Conservation (phyloP, 2,329 filamentous ascomycete species). For the Coniosporium tulheliwenetii region DNA sequence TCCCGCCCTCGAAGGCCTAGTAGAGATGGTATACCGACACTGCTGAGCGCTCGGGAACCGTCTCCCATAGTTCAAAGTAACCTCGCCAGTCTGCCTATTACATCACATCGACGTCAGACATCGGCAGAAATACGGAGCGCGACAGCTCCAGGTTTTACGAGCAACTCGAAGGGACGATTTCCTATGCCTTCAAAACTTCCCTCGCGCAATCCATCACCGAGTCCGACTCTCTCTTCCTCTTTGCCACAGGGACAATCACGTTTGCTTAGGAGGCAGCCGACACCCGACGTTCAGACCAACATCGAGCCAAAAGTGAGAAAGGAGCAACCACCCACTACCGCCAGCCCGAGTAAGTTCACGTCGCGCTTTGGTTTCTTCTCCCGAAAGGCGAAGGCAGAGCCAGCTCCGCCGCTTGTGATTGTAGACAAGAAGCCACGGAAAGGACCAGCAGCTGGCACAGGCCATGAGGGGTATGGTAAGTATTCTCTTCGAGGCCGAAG, state of each 20-base stretch:
- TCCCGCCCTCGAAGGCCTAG: conserved; percentile 22
- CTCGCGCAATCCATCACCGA: conserved; percentile 19
- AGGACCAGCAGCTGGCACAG: conserved; percentile 81
- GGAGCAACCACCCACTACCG: conserved; percentile 26
- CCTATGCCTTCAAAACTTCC: conserved; percentile 14
- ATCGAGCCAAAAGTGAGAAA: too few relatives aligned
- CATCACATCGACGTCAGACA: conserved; percentile 33
- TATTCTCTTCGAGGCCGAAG: conserved; percentile 51
- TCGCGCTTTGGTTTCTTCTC: conserved; percentile 66
- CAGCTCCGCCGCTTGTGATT: conserved; percentile 36
- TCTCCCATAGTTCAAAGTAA: conserved; percentile 43
- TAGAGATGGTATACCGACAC: conserved; percentile 27
- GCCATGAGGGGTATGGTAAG: conserved; percentile 72
- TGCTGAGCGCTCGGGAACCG: conserved; percentile 27
- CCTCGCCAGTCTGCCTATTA: conserved; percentile 29
- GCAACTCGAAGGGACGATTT: conserved; percentile 22
- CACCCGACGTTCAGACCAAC: conserved; percentile 16
- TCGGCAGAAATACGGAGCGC: conserved; percentile 28
- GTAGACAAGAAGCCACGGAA: conserved; percentile 47
- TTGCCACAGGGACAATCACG: conserved; percentile 3
- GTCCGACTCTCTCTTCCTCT: conserved; percentile 14
- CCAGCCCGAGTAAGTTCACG: conserved; percentile 40
- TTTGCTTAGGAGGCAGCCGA: conserved; percentile 6
- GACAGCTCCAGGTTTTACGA: conserved; percentile 14
- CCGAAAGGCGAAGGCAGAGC: conserved; percentile 50